Base-by-base conservation (phyloP, 192 early-diverging fungal genomes). In the Dissophora ornata region DNA sequence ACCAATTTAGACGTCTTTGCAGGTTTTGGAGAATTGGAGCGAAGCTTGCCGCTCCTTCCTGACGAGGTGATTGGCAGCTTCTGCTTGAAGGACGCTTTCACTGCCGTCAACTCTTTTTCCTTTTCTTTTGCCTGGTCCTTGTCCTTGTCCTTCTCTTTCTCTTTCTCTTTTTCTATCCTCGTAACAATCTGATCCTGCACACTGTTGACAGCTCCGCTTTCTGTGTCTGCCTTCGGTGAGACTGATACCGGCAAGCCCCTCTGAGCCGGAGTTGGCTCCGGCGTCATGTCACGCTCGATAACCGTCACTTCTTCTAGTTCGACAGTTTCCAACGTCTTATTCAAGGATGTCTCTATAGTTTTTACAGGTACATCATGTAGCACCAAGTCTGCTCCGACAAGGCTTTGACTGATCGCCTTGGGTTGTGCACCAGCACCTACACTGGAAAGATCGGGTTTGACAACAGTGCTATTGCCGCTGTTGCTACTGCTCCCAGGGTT, bases 21-120 rank as follows among this genome's bases (percentile, higher is more conserved):
- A 12, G 81, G 70, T 5, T 67, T 63, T 9, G 64, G 62, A 0
- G 73, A 80, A 11, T 81, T 67, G n/a, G 69, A 79, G 21, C 44
- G 77, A 33, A 48, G 57, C 51, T 47, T 81, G 38, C 16, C 53
- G 30, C 21, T 63, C 38, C 26, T 67, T 3, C n/a, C 71, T n/a
- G 19, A 69, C 50, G 34, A 57, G 29, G 21, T 78, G 40, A 47
- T 69, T 29, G 29, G 59, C 45, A 10, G 53, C 57, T 78, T 82
- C 12, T 71, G 62, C 11, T 73, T 60, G 9, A 58, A n/a, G 15
- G 33, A 9, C n/a, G 57, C 7, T 40, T 78, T 78, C 4, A 67
- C 16, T 6, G 71, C 26, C 19, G 51, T 36, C 4, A 26, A 11
- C 25, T 13, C 49, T 51, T 21, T 38, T 45, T 54, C 29, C 52